phyloP scores from a whole-genome alignment of 192 early-diverging fungal genomes.

The Endogone sp. region DNA sequence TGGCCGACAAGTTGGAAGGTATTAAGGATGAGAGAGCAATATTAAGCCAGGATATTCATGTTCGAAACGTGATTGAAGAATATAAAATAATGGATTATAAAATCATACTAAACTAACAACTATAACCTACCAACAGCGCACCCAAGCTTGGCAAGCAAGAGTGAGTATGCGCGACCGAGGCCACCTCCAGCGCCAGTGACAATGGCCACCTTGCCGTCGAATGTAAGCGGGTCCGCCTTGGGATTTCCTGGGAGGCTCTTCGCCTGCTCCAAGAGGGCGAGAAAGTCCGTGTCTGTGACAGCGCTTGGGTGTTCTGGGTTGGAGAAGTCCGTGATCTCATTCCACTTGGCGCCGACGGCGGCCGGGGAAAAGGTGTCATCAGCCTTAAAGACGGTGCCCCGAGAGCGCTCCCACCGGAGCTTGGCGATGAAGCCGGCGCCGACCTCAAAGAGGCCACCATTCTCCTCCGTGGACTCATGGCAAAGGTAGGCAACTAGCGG shows the following conservation, averaged over 20 bases:
- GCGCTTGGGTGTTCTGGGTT: conserved; percentile 65
- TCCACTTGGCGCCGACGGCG: conserved; percentile 73
- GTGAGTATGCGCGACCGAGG: conserved; percentile 87
- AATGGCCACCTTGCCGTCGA: conserved; percentile 77
- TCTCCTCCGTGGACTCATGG: conserved; percentile 81
- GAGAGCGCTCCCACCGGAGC: conserved; percentile 85
- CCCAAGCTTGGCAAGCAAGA: conserved; percentile 79
- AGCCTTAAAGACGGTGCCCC: conserved; percentile 88
- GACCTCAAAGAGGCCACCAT: conserved; percentile 91
- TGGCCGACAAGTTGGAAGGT: conserved; percentile 66
- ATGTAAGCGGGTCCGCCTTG: conserved; percentile 53
- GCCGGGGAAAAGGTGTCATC: conserved; percentile 83
- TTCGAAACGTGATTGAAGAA: neutral
- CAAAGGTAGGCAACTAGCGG: conserved; percentile 92
- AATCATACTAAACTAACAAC: conserved; percentile 4
- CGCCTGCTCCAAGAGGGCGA: conserved; percentile 73
- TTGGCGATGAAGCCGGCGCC: conserved; percentile 94
- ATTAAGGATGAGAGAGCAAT: conserved; percentile 72
- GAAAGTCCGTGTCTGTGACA: conserved; percentile 80
- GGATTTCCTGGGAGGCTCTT: conserved; percentile 63
- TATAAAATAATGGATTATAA: neutral
- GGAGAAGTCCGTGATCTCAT: conserved; percentile 68
- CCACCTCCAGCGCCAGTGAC: conserved; percentile 92
- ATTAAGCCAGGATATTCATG: conserved; percentile 59
- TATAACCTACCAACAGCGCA: conserved; percentile 58